phyloP scores from a whole-genome alignment of 345 rosid species.

The Lepidium africanum region DNA sequence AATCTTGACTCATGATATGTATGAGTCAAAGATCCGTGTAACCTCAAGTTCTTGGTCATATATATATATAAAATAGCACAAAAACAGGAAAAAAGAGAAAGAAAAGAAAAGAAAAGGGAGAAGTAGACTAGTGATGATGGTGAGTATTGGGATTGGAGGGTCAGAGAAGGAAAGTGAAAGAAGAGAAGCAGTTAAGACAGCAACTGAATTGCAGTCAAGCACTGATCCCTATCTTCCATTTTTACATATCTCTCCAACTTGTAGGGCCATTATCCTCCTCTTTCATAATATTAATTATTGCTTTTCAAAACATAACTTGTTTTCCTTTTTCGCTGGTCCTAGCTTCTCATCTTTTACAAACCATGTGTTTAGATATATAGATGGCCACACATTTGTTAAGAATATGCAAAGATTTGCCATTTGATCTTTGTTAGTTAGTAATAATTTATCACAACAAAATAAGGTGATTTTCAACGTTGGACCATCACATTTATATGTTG shows the following conservation, averaged over 20 bases:
- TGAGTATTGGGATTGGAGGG: constrained; percentile 29
- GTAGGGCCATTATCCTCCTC: too few relatives aligned
- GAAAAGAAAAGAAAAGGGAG: not conserved
- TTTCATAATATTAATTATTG: too few relatives aligned
- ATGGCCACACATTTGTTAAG: too few relatives aligned
- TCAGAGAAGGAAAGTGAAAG: constrained; percentile 29
- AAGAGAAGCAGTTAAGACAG: constrained; percentile 36
- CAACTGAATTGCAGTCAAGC: constrained; percentile 37
- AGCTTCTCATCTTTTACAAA: too few relatives aligned
- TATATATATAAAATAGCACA: not conserved
- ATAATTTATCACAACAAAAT: too few relatives aligned
- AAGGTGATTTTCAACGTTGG: too few relatives aligned
- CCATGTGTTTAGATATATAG: too few relatives aligned
- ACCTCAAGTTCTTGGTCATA: constrained; percentile 8
- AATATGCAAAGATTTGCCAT: too few relatives aligned
- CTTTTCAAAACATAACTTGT: too few relatives aligned
- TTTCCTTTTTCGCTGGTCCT: too few relatives aligned
- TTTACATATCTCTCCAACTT: not conserved
- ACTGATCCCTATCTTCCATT: constrained; percentile 29
- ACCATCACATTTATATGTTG: too few relatives aligned
- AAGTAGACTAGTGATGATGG: constrained; percentile 3
- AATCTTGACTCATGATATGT: not conserved
- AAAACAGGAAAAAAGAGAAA: not conserved
- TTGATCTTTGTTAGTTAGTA: too few relatives aligned
- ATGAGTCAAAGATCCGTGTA: not conserved